phyloP scores from a whole-genome alignment of 176 grass and related monocot species.

The Hsuehochloa calcarea region DNA sequence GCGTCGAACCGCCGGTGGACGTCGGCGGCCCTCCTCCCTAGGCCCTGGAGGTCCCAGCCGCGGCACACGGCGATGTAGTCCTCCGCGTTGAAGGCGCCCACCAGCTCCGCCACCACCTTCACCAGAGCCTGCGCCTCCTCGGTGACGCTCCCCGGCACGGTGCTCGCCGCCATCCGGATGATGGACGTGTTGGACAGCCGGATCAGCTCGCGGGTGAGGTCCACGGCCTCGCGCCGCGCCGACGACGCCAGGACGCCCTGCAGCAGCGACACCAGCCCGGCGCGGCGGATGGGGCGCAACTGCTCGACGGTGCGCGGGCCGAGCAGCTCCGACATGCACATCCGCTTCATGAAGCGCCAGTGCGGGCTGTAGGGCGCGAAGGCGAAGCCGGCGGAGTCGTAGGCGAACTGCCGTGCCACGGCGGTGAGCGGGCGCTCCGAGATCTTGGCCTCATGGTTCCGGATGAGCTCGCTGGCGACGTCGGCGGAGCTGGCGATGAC shows the following conservation, averaged over 20 bases:
- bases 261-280: constrained; percentile 43
- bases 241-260: background rate
- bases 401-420: constrained; percentile 47
- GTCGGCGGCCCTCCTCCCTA: constrained; percentile 28
- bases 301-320: constrained; percentile 51
- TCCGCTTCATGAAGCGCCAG: constrained; percentile 66
- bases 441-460: constrained; percentile 46
- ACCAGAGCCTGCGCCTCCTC: constrained; percentile 30
- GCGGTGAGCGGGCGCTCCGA: constrained; percentile 35
- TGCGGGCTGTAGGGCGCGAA: constrained; percentile 63
- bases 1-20: constrained; percentile 52
- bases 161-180: constrained; percentile 47
- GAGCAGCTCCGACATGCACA: constrained; percentile 72
- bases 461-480: constrained; percentile 30
- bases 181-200: constrained; percentile 48
- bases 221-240: background rate
- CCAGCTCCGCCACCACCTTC: constrained; percentile 45
- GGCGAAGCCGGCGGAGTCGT: constrained; percentile 50
- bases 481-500: constrained; percentile 42
- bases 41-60: constrained; percentile 58
- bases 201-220: constrained; percentile 49
- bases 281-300: constrained; percentile 46
- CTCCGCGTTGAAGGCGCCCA: constrained; percentile 63
- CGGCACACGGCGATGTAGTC: constrained; percentile 43
- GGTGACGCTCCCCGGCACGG: constrained; percentile 11